These are phyloP conservation scores for Didymella exigua DNA, from an alignment of 2,329 filamentous ascomycete genomes.

Conservation along the genomic window DNA sequence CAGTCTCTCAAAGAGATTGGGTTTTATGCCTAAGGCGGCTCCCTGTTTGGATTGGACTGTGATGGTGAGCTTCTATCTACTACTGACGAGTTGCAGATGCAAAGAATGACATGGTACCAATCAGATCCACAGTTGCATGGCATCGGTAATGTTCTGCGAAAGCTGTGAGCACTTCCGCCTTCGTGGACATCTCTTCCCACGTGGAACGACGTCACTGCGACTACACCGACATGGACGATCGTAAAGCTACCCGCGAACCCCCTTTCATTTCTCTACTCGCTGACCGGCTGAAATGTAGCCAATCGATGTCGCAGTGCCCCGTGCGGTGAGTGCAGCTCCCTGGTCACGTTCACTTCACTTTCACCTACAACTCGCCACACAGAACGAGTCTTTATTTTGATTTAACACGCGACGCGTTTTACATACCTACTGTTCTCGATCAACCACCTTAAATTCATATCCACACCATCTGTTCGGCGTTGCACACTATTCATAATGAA, in stretches of 20 bases:
- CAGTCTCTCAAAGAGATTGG: slow-evolving; percentile 20
- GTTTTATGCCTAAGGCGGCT: slow-evolving; percentile 36
- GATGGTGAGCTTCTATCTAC: background rate
- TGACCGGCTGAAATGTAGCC: background rate
- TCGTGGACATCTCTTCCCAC: too few species aligned
- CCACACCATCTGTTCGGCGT: background rate
- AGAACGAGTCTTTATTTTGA: background rate
- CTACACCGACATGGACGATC: background rate
- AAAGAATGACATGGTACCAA: background rate
- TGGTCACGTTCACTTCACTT: slow-evolving; percentile 4
- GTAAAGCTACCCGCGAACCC: background rate
- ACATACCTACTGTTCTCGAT: background rate
- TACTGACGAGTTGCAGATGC: background rate
- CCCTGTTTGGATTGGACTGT: background rate
- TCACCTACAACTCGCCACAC: background rate
- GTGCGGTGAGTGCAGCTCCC: background rate
- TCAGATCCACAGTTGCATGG: too few species aligned
- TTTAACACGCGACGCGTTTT: background rate
- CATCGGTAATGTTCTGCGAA: too few species aligned
- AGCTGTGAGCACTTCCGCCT: too few species aligned
- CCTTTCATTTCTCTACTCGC: background rate
- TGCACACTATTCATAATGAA: slow-evolving; percentile 19
- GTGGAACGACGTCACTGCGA: slow-evolving; percentile 1
- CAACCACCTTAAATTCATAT: background rate
- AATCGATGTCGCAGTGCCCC: background rate